Base-by-base conservation (phyloP, 371 early-diverging fungal genomes). In the Syncephalastrum sp. region DNA sequence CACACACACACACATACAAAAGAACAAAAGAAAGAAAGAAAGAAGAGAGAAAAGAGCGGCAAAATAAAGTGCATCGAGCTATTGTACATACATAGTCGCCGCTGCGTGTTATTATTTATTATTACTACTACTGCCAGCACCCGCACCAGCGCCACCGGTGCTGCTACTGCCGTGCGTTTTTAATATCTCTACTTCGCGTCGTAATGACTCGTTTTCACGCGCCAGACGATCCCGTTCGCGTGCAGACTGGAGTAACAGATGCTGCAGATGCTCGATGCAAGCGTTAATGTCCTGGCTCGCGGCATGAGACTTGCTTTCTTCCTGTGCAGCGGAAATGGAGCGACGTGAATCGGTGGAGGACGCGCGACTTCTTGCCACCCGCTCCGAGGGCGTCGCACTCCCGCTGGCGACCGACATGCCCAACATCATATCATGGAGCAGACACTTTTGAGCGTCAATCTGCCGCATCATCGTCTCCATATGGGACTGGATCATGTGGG, bases 151-250 rank as follows among this genome's bases (percentile, higher is more conserved):
- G 7, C 12, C 8, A 33, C 12, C 21, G 21, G 21, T 33, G 8
- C 38, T 33, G 38, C 38, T 33, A 2, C 2, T 6, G 12, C 10
- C 10, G 38, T 33, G 5, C 5, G 10, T 33, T 12, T 33, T 33
- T 2, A 33, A 10, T 5, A 33, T 33, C 8, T 33, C 38, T 33
- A 33, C 38, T 33, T 33, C 38, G 5, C 38, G 38, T 33, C 38
- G 38, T 33, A 80, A 57, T 6, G 69, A 53, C 19, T 80, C 81
- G 38, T 79, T 82, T 57, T 86, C 83, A 49, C 74, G 75, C 46
- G 69, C 64, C 29, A 86, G 64, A 48, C 67, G 72, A 24, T 72
- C 78, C 42, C 82, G 82, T 47, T 86, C 84, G 3, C 74, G 66
- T 14, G 69, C 48, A 16, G 77, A 60, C 2, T 56, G 25, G 25